Evolutionary conservation across 75 land plant species (phyloP).

Genomic region (Selaginella moellendorffii): DNA sequence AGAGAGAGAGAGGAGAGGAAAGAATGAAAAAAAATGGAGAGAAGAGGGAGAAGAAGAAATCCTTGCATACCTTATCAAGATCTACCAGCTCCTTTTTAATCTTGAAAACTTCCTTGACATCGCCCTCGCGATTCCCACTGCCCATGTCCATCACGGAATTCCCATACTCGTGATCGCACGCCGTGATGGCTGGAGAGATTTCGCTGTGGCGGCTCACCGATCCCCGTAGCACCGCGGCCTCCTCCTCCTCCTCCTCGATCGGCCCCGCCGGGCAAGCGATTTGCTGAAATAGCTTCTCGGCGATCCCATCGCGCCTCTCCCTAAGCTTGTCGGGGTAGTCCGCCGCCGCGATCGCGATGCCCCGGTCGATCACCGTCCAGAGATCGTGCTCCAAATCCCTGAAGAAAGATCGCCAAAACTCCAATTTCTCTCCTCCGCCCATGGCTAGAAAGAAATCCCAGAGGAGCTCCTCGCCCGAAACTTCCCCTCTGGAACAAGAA

Average conservation of each 20-base stretch:
- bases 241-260: slow-evolving; percentile 9
- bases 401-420: slow-evolving; percentile 61
- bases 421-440: no score
- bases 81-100: background rate
- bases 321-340: slow-evolving; percentile 62
- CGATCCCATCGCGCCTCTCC: slow-evolving; percentile 47
- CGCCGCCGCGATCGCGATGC: slow-evolving; percentile 47
- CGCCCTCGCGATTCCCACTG: background rate
- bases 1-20: background rate
- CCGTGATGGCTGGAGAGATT: background rate
- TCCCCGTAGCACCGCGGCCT: background rate
- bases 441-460: no score
- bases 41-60: background rate
- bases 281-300: slow-evolving; percentile 50
- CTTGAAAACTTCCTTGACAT: background rate
- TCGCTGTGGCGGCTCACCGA: background rate
- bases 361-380: slow-evolving; percentile 53
- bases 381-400: slow-evolving; percentile 40
- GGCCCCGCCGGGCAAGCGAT: slow-evolving; percentile 4
- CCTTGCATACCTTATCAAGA: background rate
- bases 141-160: background rate
- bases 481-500: no score
- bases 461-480: no score
- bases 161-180: background rate
- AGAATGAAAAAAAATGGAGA: background rate